Conservation (phyloP, 1,139 yeast genomes). For the Wickerhamiella infanticola region DNA sequence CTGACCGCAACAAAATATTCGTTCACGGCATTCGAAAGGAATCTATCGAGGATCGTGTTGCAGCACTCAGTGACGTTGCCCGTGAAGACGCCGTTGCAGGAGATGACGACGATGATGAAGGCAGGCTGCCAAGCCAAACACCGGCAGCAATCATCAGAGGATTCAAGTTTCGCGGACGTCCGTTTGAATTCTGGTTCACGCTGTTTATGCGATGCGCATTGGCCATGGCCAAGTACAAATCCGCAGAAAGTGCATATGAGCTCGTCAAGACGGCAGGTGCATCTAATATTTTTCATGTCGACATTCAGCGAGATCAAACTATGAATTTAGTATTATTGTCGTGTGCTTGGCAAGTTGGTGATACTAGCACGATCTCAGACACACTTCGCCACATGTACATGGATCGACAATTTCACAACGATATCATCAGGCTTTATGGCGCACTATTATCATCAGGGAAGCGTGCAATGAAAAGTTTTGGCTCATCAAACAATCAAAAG, state of each 20-base stretch:
- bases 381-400: slow-evolving; percentile 49
- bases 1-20: slow-evolving; percentile 49
- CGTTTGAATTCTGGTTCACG: slow-evolving; percentile 70
- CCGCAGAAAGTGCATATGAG: slow-evolving; percentile 47
- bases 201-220: slow-evolving; percentile 68
- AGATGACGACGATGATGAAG: slow-evolving; percentile 39
- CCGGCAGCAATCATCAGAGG: slow-evolving; percentile 11
- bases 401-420: slow-evolving; percentile 60
- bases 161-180: slow-evolving; percentile 55
- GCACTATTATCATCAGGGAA: slow-evolving; percentile 52
- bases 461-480: slow-evolving; percentile 42
- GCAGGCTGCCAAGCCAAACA: slow-evolving; percentile 12
- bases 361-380: slow-evolving; percentile 37
- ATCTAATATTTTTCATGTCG: slow-evolving; percentile 48
- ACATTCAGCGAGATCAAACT: slow-evolving; percentile 32
- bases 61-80: slow-evolving; percentile 9
- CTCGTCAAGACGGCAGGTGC: slow-evolving; percentile 59
- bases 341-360: slow-evolving; percentile 29
- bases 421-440: slow-evolving; percentile 49
- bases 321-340: slow-evolving; percentile 52
- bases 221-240: slow-evolving; percentile 45
- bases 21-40: slow-evolving; percentile 10
- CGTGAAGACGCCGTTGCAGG: slow-evolving; percentile 12
- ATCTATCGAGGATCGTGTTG: slow-evolving; percentile 13
- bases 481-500: slow-evolving; percentile 75